Evolutionary conservation across 352 stramenopile genomes (phyloP).

Genomic region (Paralagenidium karlingii): DNA sequence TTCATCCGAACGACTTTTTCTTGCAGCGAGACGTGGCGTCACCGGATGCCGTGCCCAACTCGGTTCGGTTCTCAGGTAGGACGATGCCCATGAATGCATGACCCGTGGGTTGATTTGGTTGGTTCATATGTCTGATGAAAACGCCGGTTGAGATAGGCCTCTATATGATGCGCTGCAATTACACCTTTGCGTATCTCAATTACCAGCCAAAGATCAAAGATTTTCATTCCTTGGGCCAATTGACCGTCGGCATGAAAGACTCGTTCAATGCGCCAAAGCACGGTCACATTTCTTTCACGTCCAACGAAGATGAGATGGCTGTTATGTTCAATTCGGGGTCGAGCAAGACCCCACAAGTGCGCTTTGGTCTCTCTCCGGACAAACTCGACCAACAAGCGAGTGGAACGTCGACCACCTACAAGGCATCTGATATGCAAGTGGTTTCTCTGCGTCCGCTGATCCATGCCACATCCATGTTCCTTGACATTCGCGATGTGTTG

Average conservation of each 20-base stretch:
- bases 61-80: slow-evolving; percentile 43
- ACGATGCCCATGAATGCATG: too few species aligned
- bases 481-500: slow-evolving; percentile 2
- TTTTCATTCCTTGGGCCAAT: slow-evolving; percentile 18
- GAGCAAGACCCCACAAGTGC: slow-evolving; percentile 26
- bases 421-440: slow-evolving; percentile 43
- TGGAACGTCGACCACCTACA: slow-evolving; percentile 49
- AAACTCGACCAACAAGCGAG: slow-evolving; percentile 11
- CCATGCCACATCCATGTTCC: too few species aligned
- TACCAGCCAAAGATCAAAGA: slow-evolving; percentile 26
- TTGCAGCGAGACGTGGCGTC: slow-evolving; percentile 17
- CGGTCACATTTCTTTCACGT: slow-evolving; percentile 52
- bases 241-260: slow-evolving; percentile 40
- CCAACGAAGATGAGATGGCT: slow-evolving; percentile 43
- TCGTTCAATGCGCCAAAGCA: slow-evolving; percentile 46
- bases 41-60: slow-evolving; percentile 9
- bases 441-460: too few species aligned
- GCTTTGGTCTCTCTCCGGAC: slow-evolving; percentile 19
- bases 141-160: too few species aligned
- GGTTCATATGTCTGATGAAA: too few species aligned
- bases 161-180: slow-evolving; percentile 73
- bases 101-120: too few species aligned
- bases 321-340: slow-evolving; percentile 73
- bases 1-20: slow-evolving; percentile 36
- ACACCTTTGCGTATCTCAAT: slow-evolving; percentile 47